phyloP scores from a whole-genome alignment of 2,329 filamentous ascomycete genomes.

The Botrytis porri region DNA sequence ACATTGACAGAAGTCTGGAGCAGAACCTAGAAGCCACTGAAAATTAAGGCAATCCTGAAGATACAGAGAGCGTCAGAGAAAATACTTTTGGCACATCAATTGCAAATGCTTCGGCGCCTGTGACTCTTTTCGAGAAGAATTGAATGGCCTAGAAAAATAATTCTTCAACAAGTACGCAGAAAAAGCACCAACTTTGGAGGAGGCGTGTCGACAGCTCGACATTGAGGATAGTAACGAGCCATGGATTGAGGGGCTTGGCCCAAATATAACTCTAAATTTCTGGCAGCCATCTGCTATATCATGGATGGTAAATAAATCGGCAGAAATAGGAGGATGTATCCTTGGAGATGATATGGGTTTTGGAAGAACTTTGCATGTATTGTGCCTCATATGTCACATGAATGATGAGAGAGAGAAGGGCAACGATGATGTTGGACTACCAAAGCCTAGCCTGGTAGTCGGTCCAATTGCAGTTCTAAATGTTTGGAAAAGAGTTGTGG shows the following conservation, averaged over 20 bases:
- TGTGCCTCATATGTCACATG: fast-evolving
- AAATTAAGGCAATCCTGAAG: not conserved
- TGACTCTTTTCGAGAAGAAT: not conserved
- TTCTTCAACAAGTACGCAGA: fast-evolving
- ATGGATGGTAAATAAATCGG: not conserved
- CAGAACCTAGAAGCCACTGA: too few species aligned
- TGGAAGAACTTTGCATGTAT: not conserved
- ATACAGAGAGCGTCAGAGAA: not conserved
- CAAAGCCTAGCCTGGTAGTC: not conserved
- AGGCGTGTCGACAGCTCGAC: not conserved
- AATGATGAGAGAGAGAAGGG: not conserved
- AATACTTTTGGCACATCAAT: not conserved
- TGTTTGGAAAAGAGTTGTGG: not conserved
- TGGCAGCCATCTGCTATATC: not conserved
- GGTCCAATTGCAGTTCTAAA: not conserved
- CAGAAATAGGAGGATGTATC: not conserved
- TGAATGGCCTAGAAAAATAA: not conserved
- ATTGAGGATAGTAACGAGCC: fast-evolving
- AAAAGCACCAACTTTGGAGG: not conserved
- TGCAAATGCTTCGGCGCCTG: not conserved
- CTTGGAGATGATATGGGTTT: not conserved
- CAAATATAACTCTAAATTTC: not conserved
- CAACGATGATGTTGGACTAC: fast-evolving
- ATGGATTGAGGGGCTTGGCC: not conserved
- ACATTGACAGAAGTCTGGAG: not conserved